Evolutionary conservation across 2,329 filamentous ascomycete genomes (phyloP), one percentile per base, ranked within the genome.

Genomic region (Laburnicola sp.): DNA sequence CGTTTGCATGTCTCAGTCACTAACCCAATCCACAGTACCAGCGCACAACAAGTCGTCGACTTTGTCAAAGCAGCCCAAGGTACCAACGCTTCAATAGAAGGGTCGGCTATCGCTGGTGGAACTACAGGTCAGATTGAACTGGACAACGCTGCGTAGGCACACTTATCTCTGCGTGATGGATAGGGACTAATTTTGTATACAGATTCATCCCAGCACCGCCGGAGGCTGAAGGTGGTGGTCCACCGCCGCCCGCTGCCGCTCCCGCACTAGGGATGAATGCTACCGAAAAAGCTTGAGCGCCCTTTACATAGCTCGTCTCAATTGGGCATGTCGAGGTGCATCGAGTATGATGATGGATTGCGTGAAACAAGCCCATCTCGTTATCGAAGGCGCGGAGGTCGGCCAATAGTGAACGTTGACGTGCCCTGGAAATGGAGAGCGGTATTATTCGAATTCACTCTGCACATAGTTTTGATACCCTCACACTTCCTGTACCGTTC

Each of bases 51-150:
- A 46, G 45, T 70, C 7, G 57, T 60, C 2, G 63, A 66, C 30
- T 70, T 68, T 43, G 50, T 58, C 35, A 69, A 69, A 35, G 27
- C 52, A 11, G 61, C 62, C 1, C 63, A 68, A 39, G 59, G 51
- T 21, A 66, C 60, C 1, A 39, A 51, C 4, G 46, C 56, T 30
- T 67, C 63, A 30, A 52, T 53, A 1, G 65, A 68, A 4, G 43
- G 43, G 2, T 37, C 43, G 9, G 43, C 43, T 8, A 38, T 45
- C 9, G 43, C 43, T 11, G 43, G 43, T 46, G 64, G 63, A 1
- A 60, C 54, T 3, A 51, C 53, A 8, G 62, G 63, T 1, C 60
- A 58, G 23, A 58, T 70, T 27, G 44, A 53, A 1, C 50, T 70
- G 11, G 60, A 53, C 3, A 52, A 55, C 31, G 66, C 66, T 44